These are phyloP conservation scores for Spathaspora arborariae DNA, from an alignment of 805 yeast species.

Conservation along the genomic window DNA sequence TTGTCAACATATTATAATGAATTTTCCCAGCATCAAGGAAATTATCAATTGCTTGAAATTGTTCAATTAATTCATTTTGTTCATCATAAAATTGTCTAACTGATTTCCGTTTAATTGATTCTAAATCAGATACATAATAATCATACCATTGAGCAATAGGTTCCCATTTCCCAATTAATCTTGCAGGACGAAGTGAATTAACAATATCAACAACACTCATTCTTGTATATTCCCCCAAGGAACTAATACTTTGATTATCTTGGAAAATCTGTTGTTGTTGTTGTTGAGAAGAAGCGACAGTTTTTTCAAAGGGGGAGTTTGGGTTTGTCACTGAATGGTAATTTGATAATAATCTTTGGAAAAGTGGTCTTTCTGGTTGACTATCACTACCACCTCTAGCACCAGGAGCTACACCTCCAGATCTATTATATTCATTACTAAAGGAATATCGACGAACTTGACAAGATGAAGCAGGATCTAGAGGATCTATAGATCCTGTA, in stretches of 20 bases:
- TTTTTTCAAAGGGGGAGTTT: slow-evolving; percentile 12
- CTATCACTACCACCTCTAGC: neutral
- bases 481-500: neutral
- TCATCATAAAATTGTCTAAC: slow-evolving; percentile 45
- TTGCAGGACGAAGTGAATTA: slow-evolving; percentile 22
- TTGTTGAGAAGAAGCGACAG: neutral
- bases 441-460: slow-evolving; percentile 6
- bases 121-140: slow-evolving; percentile 12
- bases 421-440: slow-evolving; percentile 2
- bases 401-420: neutral
- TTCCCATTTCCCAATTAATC: slow-evolving; percentile 30
- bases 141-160: slow-evolving; percentile 31
- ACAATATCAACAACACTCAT: slow-evolving; percentile 13
- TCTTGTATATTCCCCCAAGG: slow-evolving; percentile 22
- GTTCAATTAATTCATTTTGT: slow-evolving; percentile 59
- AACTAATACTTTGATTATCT: slow-evolving; percentile 12
- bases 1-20: slow-evolving; percentile 58
- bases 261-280: neutral
- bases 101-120: slow-evolving; percentile 17
- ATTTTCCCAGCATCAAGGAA: slow-evolving; percentile 65
- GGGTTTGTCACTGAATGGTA: slow-evolving; percentile 31
- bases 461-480: slow-evolving; percentile 8
- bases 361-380: slow-evolving; percentile 17
- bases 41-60: slow-evolving; percentile 57
- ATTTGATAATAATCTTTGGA: slow-evolving; percentile 24